These are phyloP conservation scores for Sporothrix euskadiensis DNA, from an alignment of 2,329 filamentous ascomycete genomes.

Conservation along the genomic window DNA sequence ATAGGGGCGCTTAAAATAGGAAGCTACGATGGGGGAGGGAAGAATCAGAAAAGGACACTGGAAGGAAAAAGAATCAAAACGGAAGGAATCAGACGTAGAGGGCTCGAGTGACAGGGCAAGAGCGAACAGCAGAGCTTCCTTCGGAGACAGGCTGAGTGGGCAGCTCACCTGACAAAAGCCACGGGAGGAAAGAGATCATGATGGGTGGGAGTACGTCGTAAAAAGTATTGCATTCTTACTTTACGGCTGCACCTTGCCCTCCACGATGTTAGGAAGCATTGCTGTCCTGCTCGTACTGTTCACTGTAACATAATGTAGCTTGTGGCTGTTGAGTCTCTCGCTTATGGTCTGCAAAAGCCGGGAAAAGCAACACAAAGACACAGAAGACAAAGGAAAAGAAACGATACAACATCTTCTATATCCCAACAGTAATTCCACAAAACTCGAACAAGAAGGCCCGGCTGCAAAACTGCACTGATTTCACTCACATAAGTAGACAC, in stretches of 20 bases:
- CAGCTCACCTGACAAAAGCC: slow-evolving; percentile 1
- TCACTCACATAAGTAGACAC: slow-evolving; percentile 16
- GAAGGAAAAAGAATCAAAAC: neutral
- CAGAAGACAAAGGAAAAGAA: neutral
- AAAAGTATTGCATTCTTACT: neutral
- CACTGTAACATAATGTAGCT: neutral
- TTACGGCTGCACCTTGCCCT: neutral
- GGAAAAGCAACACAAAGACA: neutral
- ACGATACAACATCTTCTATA: too few relatives aligned
- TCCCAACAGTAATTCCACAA: neutral
- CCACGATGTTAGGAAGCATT: neutral
- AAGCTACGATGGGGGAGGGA: neutral
- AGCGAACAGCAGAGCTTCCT: neutral
- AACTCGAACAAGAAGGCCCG: neutral
- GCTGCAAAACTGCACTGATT: neutral
- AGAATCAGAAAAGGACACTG: neutral
- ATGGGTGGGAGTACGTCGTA: neutral
- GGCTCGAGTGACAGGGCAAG: slow-evolving; percentile 12
- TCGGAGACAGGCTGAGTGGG: slow-evolving; percentile 1
- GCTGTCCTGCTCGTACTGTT: neutral
- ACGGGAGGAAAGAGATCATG: neutral
- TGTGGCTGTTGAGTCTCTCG: neutral
- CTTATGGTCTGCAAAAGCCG: neutral
- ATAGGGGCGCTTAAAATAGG: neutral
- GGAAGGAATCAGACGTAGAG: neutral